phyloP scores from a whole-genome alignment of 768 basidiomycete genomes.

The Termitomyces sp. region DNA sequence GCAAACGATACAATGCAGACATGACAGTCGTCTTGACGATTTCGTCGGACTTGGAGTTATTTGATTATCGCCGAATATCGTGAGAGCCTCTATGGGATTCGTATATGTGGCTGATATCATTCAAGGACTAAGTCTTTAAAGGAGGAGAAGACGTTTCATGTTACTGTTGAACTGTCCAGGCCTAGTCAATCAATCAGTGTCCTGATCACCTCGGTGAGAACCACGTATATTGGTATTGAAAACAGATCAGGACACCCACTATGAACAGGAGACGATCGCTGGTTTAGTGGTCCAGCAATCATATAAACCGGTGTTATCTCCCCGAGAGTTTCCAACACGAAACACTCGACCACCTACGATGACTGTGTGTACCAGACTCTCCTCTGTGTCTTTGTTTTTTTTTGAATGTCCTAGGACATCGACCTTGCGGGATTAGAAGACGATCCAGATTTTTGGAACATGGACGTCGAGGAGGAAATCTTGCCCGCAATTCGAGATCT shows the following conservation, averaged over 20 bases:
- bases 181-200: constrained; percentile 69
- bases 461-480: constrained; percentile 32
- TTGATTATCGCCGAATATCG: constrained; percentile 81
- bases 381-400: background rate
- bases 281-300: constrained; percentile 50
- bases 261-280: constrained; percentile 63
- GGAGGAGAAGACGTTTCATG: constrained; percentile 51
- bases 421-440: constrained; percentile 66
- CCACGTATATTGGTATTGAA: background rate
- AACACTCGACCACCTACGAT: constrained; percentile 67
- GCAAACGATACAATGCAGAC: constrained; percentile 38
- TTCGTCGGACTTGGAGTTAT: constrained; percentile 67
- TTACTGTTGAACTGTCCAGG: constrained; percentile 58
- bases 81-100: constrained; percentile 24
- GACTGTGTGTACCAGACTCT: constrained; percentile 32
- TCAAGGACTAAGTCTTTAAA: constrained; percentile 64
- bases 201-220: constrained; percentile 55
- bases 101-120: background rate
- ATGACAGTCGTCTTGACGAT: constrained; percentile 71
- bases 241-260: background rate
- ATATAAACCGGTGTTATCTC: constrained; percentile 53
- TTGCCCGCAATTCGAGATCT: constrained; percentile 27
- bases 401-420: constrained; percentile 41
- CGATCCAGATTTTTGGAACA: constrained; percentile 63
- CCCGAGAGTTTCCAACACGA: constrained; percentile 57